Evolutionary conservation across 1,284 basidiomycete species (phyloP), one percentile per base, ranked within the genome.

Genomic region (Apiotrichum veenhuisii): DNA sequence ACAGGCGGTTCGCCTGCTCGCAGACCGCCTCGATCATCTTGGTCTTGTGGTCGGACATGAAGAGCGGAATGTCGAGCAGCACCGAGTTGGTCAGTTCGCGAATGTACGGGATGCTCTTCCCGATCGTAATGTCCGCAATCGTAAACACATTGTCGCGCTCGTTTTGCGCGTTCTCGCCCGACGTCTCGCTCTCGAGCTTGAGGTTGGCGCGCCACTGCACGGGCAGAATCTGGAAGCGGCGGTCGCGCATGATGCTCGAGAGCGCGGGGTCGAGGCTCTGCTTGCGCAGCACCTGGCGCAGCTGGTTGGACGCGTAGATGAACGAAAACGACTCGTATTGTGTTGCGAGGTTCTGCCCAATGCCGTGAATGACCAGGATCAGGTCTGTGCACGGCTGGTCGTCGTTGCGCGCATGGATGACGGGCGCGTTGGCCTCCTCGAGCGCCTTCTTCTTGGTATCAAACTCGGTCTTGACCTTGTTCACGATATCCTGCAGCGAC

Each of bases 201-300:
- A 83, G 70, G 10, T 72, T 78, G 2, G 81, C 78, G 27, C 82
- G 72, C 82, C 82, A 84, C 60, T 80, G 80, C 7, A 84, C 77
- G 1, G 82, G 82, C 3, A 84, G 67, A 34, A 84, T 78, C 55
- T 73, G 80, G 4, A 79, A 70, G 38, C 80, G 76, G 9, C 79
- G 68, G 45, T 78, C 68, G 12, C 79, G 69, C 60, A 80, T 78
- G 44, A 82, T 78, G 0, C 76, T 78, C 1, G 74, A 64, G 1
- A 82, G 60, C 14, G 79, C 77, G 2, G 80, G 79, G 33, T 78
- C 71, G 12, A 59, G 55, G 0, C 77, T 68, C 66, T 81, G 80
- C 55, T 77, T 78, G 45, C 73, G 65, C 36, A 80, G 67, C 17
- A 78, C 69, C 38, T 77, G 76, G 30, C 80, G 71, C 25, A 81